A percentile compares a stretch with the other conserved stretches of the same genome.
phyloP scores from a whole-genome alignment of 1,139 yeast genomes.

The Taphrina pruni region DNA sequence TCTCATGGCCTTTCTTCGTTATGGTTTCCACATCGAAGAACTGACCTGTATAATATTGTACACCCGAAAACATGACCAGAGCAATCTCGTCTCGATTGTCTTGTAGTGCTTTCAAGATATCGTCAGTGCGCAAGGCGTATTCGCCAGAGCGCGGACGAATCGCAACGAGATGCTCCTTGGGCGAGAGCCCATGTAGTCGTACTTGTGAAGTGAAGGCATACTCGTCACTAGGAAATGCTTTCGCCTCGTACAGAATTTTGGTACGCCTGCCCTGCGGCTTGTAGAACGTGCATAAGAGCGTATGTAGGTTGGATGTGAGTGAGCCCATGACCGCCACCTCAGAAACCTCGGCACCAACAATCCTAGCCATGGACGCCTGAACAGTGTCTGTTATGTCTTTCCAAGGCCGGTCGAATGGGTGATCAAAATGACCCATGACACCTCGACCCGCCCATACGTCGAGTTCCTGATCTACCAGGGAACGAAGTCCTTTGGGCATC shows the following conservation, averaged over 20 bases:
- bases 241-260: constrained; percentile 80
- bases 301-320: constrained; percentile 78
- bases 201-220: constrained; percentile 83
- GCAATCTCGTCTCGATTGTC: constrained; percentile 69
- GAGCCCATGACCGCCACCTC: constrained; percentile 92
- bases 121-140: constrained; percentile 65
- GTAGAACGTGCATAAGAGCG: constrained; percentile 75
- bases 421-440: constrained; percentile 80
- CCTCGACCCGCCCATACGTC: constrained; percentile 81
- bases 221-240: constrained; percentile 89
- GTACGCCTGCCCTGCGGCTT: constrained; percentile 61
- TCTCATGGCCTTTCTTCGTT: constrained; percentile 63
- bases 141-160: constrained; percentile 64
- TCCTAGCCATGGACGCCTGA: constrained; percentile 67
- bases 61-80: constrained; percentile 79
- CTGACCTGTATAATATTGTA: constrained; percentile 93
- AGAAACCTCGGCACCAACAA: constrained; percentile 72
- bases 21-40: constrained; percentile 72
- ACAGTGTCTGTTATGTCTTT: constrained; percentile 81
- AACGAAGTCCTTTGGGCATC: constrained; percentile 71
- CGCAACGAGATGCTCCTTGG: constrained; percentile 68
- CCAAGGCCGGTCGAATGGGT: constrained; percentile 65
- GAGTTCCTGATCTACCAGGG: constrained; percentile 68
- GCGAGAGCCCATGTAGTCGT: constrained; percentile 63
- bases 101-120: constrained; percentile 65